phyloP scores from a whole-genome alignment of 164 flowering plant species.

The Vitis rupestris region DNA sequence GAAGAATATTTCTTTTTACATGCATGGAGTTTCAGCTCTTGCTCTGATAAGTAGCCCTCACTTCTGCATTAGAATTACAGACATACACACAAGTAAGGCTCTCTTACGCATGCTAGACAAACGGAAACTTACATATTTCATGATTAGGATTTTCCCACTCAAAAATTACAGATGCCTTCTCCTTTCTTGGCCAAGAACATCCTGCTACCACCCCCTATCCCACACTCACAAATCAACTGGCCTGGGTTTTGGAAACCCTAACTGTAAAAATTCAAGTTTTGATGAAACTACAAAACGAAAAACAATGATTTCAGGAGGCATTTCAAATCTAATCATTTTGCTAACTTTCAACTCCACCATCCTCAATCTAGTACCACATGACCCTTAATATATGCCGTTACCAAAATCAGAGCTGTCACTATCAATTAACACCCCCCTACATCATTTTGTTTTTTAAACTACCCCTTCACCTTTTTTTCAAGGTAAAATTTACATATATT shows the following conservation, averaged over 20 bases:
- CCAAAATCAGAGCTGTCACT: too few species aligned
- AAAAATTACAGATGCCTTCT: too few species aligned
- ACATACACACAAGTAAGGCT: neutral
- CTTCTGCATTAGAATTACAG: constrained; percentile 5
- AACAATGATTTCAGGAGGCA: too few species aligned
- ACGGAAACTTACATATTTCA: neutral
- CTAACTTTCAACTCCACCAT: too few species aligned
- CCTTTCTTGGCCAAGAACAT: neutral
- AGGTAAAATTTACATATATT: too few species aligned
- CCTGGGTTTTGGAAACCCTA: neutral
- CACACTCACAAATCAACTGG: neutral
- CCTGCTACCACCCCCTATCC: neutral
- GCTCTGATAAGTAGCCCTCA: neutral
- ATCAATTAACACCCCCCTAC: too few species aligned
- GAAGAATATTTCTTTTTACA: constrained; percentile 14
- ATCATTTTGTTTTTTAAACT: neutral
- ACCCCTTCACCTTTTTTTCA: too few species aligned
- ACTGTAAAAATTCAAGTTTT: neutral
- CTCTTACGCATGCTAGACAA: too few species aligned
- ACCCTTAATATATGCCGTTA: too few species aligned
- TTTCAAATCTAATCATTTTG: too few species aligned
- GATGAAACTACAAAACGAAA: too few species aligned
- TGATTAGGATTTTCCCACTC: too few species aligned
- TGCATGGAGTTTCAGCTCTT: neutral
- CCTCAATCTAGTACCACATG: neutral